Percentiles rank a stretch among this genome's conserved stretches.
Conservation (phyloP, 139 green algal species). For the Diplosphaera chodatii region DNA sequence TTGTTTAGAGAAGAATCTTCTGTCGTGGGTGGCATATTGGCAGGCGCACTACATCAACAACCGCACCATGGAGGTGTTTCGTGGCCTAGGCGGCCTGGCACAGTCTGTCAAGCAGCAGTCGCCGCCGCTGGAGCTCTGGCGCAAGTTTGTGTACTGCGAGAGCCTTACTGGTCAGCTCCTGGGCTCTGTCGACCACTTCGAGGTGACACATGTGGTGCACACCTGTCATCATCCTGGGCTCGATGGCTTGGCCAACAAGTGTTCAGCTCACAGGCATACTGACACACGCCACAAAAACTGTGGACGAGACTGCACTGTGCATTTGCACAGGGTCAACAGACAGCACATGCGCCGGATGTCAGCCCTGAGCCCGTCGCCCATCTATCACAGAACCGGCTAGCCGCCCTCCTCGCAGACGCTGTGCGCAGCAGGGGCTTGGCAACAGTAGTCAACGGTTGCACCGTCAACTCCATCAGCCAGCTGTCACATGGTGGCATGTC, state of each 20-base stretch:
- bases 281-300: not conserved
- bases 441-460: slow-evolving; percentile 1
- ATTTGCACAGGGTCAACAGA: slow-evolving; percentile 35
- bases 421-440: not conserved
- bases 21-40: no score
- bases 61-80: slow-evolving; percentile 63
- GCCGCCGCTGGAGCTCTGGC: slow-evolving; percentile 75
- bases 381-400: slow-evolving; percentile 77
- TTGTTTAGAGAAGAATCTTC: no score
- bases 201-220: slow-evolving; percentile 21
- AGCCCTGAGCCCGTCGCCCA: slow-evolving; percentile 71
- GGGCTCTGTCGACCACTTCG: slow-evolving; percentile 82
- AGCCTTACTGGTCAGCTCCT: slow-evolving; percentile 44
- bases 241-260: no score
- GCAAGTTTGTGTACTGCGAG: slow-evolving; percentile 77
- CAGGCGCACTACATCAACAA: slow-evolving; percentile 89
- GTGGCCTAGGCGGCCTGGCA: slow-evolving; percentile 37
- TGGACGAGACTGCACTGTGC: not conserved
- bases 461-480: not conserved
- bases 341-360: slow-evolving; percentile 20
- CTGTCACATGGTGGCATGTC: not conserved
- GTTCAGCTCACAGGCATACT: not conserved
- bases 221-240: no score
- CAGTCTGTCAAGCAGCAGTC: slow-evolving; percentile 29
- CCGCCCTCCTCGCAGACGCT: slow-evolving; percentile 58